A percentile compares a stretch with the other conserved stretches of the same genome.
Evolutionary conservation across 2,329 filamentous ascomycete genomes (phyloP).

Genomic region (Penicillium brasilianum): DNA sequence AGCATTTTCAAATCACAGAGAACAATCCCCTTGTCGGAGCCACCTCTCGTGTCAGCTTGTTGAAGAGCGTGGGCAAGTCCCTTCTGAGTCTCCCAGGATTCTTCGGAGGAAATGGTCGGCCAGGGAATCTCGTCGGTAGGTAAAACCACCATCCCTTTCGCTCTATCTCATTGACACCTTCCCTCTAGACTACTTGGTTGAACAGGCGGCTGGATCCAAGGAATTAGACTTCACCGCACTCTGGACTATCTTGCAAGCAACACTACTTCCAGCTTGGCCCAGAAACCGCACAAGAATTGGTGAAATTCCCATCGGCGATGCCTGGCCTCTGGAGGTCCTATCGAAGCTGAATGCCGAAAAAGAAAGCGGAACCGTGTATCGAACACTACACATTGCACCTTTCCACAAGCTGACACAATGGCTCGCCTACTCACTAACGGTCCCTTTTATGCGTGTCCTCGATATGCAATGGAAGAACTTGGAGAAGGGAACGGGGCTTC

Average conservation of each 20-base stretch:
- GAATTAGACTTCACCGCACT: slow-evolving; percentile 48
- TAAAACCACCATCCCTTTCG: not conserved
- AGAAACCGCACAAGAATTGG: slow-evolving; percentile 49
- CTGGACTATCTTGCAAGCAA: slow-evolving; percentile 51
- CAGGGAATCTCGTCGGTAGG: slow-evolving; percentile 57
- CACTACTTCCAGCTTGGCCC: slow-evolving; percentile 58
- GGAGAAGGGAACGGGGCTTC: slow-evolving; percentile 67
- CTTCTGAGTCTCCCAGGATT: slow-evolving; percentile 45
- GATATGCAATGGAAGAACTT: slow-evolving; percentile 58
- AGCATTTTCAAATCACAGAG: slow-evolving; percentile 51
- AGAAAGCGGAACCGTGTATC: slow-evolving; percentile 15
- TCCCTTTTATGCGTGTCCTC: slow-evolving; percentile 63
- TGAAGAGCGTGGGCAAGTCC: slow-evolving; percentile 52
- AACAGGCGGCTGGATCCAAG: slow-evolving; percentile 29
- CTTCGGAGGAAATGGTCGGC: slow-evolving; percentile 52
- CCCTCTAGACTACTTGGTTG: slow-evolving; percentile 49
- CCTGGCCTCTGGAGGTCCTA: slow-evolving; percentile 52
- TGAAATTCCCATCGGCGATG: slow-evolving; percentile 55
- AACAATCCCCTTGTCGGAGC: slow-evolving; percentile 56
- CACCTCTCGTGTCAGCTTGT: slow-evolving; percentile 48
- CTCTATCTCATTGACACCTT: not conserved
- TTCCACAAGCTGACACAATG: slow-evolving; percentile 72
- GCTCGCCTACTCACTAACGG: slow-evolving; percentile 74
- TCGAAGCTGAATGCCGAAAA: slow-evolving; percentile 8
- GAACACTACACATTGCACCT: slow-evolving; percentile 51